phyloP scores from a whole-genome alignment of 108 stramenopile genomes.

The Skeletonema tropicum region DNA sequence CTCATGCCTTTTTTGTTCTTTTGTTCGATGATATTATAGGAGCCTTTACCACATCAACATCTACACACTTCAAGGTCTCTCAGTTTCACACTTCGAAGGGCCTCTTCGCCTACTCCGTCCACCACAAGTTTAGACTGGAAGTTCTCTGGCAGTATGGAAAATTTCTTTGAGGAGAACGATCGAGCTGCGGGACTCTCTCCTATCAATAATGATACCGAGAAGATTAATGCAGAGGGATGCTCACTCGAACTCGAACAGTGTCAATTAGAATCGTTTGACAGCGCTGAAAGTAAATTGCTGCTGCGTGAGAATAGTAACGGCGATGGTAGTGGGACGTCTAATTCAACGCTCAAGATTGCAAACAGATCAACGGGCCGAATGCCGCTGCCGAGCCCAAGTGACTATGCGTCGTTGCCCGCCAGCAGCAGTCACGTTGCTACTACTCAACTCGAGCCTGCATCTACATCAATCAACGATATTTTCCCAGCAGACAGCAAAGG shows the following conservation, averaged over 20 bases:
- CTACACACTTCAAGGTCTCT: not conserved
- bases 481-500: not conserved
- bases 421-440: not conserved
- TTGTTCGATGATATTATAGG: not conserved
- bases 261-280: not conserved
- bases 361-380: not conserved
- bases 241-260: not conserved
- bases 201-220: not conserved
- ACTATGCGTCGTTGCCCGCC: not conserved
- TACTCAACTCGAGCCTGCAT: not conserved
- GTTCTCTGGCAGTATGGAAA: not conserved
- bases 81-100: not conserved
- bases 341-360: not conserved
- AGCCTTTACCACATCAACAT: not conserved
- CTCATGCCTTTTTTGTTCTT: not conserved
- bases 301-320: not conserved
- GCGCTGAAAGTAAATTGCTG: not conserved
- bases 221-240: not conserved
- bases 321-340: not conserved
- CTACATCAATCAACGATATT: not conserved
- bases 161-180: conserved; percentile 4
- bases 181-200: not conserved
- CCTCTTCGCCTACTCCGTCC: not conserved
- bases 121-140: not conserved
- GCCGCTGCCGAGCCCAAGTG: not conserved